A percentile compares a stretch with the other conserved stretches of the same genome.
Conservation (phyloP, 306 rosid species). For the Morella rubra region DNA sequence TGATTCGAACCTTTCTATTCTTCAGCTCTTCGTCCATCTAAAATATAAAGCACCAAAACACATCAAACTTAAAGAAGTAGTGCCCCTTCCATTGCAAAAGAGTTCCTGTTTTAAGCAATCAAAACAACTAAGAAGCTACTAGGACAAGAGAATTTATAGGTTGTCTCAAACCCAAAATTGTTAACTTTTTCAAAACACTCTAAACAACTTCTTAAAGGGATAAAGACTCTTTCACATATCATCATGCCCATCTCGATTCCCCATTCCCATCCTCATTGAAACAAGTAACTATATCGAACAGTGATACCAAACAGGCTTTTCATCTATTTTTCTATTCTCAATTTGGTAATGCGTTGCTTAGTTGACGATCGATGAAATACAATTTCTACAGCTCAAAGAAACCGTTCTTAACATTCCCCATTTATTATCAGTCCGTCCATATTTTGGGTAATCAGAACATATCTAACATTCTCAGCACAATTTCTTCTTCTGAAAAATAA, state of each 20-base stretch:
- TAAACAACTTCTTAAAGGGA: background rate
- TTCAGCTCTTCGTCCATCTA: background rate
- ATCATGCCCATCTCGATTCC: background rate
- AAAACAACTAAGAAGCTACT: background rate
- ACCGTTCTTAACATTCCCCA: background rate
- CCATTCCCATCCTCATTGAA: background rate
- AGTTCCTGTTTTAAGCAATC: background rate
- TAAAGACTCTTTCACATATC: conserved; percentile 1
- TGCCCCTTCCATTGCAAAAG: background rate
- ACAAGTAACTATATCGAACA: background rate
- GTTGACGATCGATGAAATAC: background rate
- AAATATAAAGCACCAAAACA: background rate
- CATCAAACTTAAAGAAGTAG: background rate
- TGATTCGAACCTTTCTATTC: background rate
- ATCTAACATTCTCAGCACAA: background rate
- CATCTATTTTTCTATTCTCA: conserved; percentile 12
- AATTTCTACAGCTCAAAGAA: background rate
- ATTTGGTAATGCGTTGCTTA: background rate
- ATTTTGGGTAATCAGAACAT: conserved; percentile 18
- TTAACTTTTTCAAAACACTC: background rate
- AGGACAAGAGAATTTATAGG: background rate
- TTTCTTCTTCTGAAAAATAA: background rate
- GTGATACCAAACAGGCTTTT: background rate
- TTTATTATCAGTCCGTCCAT: background rate
- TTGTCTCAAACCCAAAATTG: background rate